Base-by-base conservation (phyloP, 371 early-diverging fungal species). In the Basidiobolus meristosporus region DNA sequence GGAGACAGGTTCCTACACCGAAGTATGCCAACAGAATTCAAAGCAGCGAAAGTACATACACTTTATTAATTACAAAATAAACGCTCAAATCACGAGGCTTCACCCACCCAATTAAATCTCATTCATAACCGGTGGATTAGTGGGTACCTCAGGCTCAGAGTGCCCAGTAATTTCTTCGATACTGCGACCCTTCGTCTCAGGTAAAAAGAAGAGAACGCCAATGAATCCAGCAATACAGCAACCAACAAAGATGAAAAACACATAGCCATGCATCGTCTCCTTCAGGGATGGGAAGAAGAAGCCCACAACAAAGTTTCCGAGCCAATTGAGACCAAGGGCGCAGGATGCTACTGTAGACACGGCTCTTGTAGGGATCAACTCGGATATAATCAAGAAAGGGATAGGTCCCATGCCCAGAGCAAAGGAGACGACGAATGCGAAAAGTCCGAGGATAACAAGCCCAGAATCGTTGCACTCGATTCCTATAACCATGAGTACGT, bases 331-430 rank as follows among this genome's bases (percentile, higher is more conserved):
- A 12, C 85, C 77, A 23, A 90, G 90, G 10, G 83, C 74, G 18
- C 84, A 52, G 31, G 82, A 81, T 32, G 82, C 66, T 23, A 82
- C 92, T 59, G 83, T 87, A 42, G 84, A 72, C 33, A 79, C 66
- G 31, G 78, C 61, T 21, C 72, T 21, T 2, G 70, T 68, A 9
- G 82, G 75, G 57, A 72, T 82, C 32, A 85, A 74, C 51, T 93
- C 95, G 14, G 90, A 68, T 22, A 88, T 89, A 57, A 86, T 86
- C 39, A 82, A 75, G 91, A 91, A 93, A 17, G 82, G 86, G 26
- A 81, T 65, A 18, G 92, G 88, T 9, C 90, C 91, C 90, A 88
- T 90, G 23, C 88, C 74, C 47, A 68, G 63, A 26, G 89, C 82
- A 51, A 83, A 90, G 26, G 61, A 59, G 14, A 69, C 71, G 28